Base-by-base conservation (phyloP, 192 early-diverging fungal species). In the Podila epigama region DNA sequence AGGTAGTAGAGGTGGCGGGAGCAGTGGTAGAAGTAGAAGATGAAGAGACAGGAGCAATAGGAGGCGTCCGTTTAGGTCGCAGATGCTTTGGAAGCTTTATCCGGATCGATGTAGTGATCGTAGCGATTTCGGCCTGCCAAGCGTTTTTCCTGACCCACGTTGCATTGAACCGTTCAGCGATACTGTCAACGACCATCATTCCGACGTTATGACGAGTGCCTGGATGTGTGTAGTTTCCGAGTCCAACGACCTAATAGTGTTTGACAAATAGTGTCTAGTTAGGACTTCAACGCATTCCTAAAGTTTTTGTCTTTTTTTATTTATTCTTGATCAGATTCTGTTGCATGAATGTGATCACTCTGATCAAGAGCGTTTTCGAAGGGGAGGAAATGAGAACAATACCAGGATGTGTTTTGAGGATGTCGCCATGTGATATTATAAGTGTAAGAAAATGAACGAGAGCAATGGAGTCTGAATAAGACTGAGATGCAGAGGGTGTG, bases 201-300 rank as follows among this genome's bases (percentile, higher is more conserved):
- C 92, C 92, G 5, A 92, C 87, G 60, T 87, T 92, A 68, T 94
- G 92, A 35, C 92, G 73, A 8, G 91, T 92, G 31, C 83, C 65
- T 18, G 89, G 87, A 28, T 84, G 83, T 13, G 80, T 83, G 48
- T 87, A 69, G 81, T 94, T 94, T 40, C 92, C 92, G 18, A 94
- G 81, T 18, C 92, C 92, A 25, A 90, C 88, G 34, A 93, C 66
- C 86, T 88, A 42, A 28, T 20, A 63, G 16, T 33, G 15, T 1
- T 11, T 1, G 4, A 10, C 44, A 10, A 7, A 44, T 20, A 48
- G n/a, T 48, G 44, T 22, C n/a, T 48, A 22, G 25, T 18, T 22
- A 22, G 20, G 4, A 15, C 44, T 22, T n/a, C n/a, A n/a, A n/a
- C n/a, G n/a, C n/a, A n/a, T n/a, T n/a, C n/a, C n/a, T n/a, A n/a